Percentiles rank a stretch among this genome's conserved stretches.
These are phyloP conservation scores for Coemansia sp. DNA, from an alignment of 192 early-diverging fungal species.

Conservation along the genomic window DNA sequence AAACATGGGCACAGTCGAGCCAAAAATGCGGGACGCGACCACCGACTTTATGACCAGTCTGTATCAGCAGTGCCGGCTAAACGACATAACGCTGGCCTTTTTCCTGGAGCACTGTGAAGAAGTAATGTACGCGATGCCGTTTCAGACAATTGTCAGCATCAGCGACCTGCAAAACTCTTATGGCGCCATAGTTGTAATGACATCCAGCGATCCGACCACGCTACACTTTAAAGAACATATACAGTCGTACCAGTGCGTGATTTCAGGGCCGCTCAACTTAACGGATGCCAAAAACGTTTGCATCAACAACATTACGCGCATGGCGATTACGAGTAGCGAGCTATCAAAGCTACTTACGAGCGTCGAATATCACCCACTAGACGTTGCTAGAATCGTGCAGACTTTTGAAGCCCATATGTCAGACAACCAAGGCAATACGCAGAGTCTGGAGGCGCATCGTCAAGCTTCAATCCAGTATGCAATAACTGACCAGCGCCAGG, in stretches of 20 bases:
- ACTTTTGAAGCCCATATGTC: neutral
- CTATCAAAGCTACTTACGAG: constrained; percentile 10
- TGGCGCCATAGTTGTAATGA: constrained; percentile 9
- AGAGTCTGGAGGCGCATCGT: neutral
- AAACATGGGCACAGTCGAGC: constrained; percentile 5
- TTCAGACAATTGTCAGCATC: constrained; percentile 5
- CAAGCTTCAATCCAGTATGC: neutral
- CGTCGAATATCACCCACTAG: constrained; percentile 20
- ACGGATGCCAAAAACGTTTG: constrained; percentile 21
- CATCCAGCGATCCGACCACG: neutral
- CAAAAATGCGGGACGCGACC: constrained; percentile 11
- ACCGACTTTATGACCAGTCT: constrained; percentile 6
- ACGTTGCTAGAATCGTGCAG: constrained; percentile 7
- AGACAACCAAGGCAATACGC: neutral
- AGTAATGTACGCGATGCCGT: neutral
- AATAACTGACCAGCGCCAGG: constrained; percentile 12
- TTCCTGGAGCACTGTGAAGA: constrained; percentile 30
- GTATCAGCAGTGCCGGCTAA: constrained; percentile 1
- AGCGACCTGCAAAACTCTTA: constrained; percentile 1
- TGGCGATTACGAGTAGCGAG: constrained; percentile 9
- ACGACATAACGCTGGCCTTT: constrained; percentile 8
- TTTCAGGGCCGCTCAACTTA: constrained; percentile 4
- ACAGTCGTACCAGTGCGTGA: constrained; percentile 8
- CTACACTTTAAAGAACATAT: neutral
- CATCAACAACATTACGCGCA: constrained; percentile 4